These are phyloP conservation scores for Hydnomerulius pinastri DNA, from an alignment of 768 basidiomycete genomes.

Conservation along the genomic window DNA sequence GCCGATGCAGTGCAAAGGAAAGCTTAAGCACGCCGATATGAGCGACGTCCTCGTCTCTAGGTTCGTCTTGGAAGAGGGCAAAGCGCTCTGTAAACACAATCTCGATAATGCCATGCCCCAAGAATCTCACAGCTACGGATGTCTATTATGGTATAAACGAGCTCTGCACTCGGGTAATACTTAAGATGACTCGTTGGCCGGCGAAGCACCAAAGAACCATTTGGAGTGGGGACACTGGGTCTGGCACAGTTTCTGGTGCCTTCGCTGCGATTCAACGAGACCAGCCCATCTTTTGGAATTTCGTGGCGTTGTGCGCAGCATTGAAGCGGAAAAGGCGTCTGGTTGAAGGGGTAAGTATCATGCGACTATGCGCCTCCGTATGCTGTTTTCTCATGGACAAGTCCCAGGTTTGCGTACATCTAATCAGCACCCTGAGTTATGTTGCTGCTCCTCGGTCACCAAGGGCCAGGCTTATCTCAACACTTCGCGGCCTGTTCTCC, in stretches of 20 bases:
- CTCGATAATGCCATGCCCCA: too few relatives aligned
- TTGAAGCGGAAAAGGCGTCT: not conserved
- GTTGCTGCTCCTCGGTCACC: slow-evolving; percentile 10
- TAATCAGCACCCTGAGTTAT: slow-evolving; percentile 8
- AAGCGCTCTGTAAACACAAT: too few relatives aligned
- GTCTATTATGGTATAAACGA: slow-evolving; percentile 32
- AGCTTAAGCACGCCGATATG: too few relatives aligned
- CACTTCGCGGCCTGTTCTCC: slow-evolving; percentile 16
- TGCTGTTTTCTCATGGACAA: not conserved
- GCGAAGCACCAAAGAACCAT: not conserved
- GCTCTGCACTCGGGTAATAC: slow-evolving; percentile 17
- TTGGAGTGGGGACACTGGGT: too few relatives aligned
- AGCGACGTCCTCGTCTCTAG: too few relatives aligned
- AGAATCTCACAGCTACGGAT: too few relatives aligned
- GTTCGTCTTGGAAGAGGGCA: too few relatives aligned
- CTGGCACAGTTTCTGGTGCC: slow-evolving; percentile 17
- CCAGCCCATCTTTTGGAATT: slow-evolving; percentile 5
- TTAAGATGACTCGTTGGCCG: not conserved
- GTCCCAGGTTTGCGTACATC: slow-evolving; percentile 9
- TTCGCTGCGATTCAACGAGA: not conserved
- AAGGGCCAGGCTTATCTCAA: slow-evolving; percentile 22
- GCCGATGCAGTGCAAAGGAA: too few relatives aligned
- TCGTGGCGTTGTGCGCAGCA: not conserved
- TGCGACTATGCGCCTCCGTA: too few relatives aligned
- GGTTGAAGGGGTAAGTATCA: not conserved